Evolutionary conservation across 2,329 filamentous ascomycete species (phyloP).

Genomic region (Incumbomyces delicatus): DNA sequence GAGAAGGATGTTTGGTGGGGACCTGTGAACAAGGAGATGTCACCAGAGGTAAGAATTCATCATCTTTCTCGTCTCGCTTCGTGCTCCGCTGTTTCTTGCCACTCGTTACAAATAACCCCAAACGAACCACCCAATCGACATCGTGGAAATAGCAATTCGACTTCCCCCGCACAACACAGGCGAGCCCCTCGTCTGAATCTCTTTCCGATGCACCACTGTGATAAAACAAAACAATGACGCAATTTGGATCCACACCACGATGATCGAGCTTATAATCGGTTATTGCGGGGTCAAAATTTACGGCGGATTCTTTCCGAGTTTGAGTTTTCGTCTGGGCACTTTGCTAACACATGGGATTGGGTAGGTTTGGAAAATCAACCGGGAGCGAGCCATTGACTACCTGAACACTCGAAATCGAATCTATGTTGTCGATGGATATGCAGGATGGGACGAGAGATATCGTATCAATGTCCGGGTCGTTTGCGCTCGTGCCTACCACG

Average conservation of each 20-base stretch:
- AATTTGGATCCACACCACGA: neutral
- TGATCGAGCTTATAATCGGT: neutral
- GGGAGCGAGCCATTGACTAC: slow-evolving; percentile 97
- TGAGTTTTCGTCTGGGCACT: neutral
- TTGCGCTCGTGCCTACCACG: slow-evolving; percentile 97
- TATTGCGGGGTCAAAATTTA: slow-evolving; percentile 3
- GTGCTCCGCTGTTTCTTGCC: neutral
- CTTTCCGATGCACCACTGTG: too few relatives aligned
- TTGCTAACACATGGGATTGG: slow-evolving; percentile 9
- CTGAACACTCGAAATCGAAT: slow-evolving; percentile 98
- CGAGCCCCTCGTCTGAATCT: too few relatives aligned
- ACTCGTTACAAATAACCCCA: too few relatives aligned
- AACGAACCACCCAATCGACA: too few relatives aligned
- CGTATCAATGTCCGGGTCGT: slow-evolving; percentile 94
- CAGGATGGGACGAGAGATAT: slow-evolving; percentile 98
- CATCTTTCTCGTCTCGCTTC: too few relatives aligned
- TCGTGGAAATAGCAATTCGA: too few relatives aligned
- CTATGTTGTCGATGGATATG: slow-evolving; percentile 95
- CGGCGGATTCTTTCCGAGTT: slow-evolving; percentile 1
- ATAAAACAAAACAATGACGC: too few relatives aligned
- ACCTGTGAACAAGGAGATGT: slow-evolving; percentile 99
- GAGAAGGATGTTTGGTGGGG: slow-evolving; percentile 97
- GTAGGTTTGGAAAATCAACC: slow-evolving; percentile 99
- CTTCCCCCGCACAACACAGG: too few relatives aligned
- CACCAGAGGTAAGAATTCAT: slow-evolving; percentile 67